Conservation (phyloP, 768 basidiomycete genomes). For the Lactarius trivialis region DNA sequence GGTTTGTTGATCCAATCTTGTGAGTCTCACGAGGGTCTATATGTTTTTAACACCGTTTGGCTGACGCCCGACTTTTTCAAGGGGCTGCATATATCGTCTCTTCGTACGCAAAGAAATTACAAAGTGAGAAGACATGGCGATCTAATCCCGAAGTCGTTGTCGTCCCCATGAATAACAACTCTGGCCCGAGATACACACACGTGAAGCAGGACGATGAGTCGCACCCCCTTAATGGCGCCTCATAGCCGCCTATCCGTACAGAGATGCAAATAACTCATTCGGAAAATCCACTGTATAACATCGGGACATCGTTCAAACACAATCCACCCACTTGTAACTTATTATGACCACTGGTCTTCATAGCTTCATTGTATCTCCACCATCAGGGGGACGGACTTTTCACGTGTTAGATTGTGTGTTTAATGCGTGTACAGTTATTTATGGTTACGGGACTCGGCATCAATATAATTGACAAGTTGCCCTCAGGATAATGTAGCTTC, state of each 20-base stretch:
- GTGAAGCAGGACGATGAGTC: neutral
- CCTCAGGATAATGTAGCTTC: too few relatives aligned
- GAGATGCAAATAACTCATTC: slow-evolving; percentile 1
- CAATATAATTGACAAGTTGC: neutral
- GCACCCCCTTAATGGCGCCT: neutral
- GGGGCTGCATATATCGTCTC: slow-evolving; percentile 20
- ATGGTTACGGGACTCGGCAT: neutral
- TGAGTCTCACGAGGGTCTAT: neutral
- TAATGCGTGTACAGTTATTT: neutral
- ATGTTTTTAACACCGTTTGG: neutral
- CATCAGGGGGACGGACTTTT: neutral
- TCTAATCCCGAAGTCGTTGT: neutral
- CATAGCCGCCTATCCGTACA: slow-evolving; percentile 15
- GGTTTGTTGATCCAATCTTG: slow-evolving; percentile 13
- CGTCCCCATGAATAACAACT: neutral
- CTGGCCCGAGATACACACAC: slow-evolving; percentile 4
- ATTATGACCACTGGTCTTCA: neutral
- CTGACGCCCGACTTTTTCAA: neutral
- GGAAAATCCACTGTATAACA: neutral
- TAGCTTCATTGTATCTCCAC: neutral
- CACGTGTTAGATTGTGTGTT: neutral
- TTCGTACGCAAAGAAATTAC: slow-evolving; percentile 8
- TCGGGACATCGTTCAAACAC: neutral
- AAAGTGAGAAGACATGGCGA: slow-evolving; percentile 1
- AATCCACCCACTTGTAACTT: neutral